Percentiles rank a stretch among this genome's conserved stretches.
Conservation (phyloP, 148 eudicot species). For the Arctostaphylos glauca region DNA sequence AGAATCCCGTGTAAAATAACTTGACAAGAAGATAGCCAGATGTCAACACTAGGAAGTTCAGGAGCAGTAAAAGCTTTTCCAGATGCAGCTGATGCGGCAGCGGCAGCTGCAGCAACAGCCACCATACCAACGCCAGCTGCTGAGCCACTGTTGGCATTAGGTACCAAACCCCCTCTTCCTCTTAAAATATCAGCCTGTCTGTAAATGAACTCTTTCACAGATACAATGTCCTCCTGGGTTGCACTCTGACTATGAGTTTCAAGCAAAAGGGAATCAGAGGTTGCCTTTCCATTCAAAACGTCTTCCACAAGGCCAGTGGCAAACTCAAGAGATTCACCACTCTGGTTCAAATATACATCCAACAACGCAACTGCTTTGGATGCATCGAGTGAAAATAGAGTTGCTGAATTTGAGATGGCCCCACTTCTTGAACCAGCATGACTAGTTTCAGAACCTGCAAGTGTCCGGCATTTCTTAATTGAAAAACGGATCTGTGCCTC, state of each 20-base stretch:
- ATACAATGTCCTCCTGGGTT: constrained; percentile 62
- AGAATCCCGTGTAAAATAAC: constrained; percentile 62
- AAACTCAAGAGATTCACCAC: constrained; percentile 73
- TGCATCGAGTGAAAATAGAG: constrained; percentile 83
- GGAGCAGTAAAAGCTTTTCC: constrained; percentile 61
- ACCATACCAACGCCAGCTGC: constrained; percentile 79
- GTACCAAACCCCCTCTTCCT: constrained; percentile 66
- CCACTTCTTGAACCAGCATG: constrained; percentile 68
- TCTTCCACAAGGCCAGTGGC: constrained; percentile 75
- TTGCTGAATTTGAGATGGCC: constrained; percentile 50
- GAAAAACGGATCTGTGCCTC: constrained; percentile 89
- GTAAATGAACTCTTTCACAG: constrained; percentile 74
- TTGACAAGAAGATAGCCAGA: constrained; percentile 74
- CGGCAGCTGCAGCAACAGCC: constrained; percentile 92
- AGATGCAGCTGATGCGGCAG: constrained; percentile 83
- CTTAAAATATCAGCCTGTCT: constrained; percentile 80
- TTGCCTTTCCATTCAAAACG: constrained; percentile 72
- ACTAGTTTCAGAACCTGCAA: constrained; percentile 55
- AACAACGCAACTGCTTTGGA: constrained; percentile 76
- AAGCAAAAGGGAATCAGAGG: constrained; percentile 75
- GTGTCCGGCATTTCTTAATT: constrained; percentile 82
- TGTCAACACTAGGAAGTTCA: constrained; percentile 73
- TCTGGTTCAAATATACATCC: constrained; percentile 50
- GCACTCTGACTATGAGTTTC: constrained; percentile 66
- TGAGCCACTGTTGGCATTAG: constrained; percentile 59